Conservation (phyloP, 345 rosid species). For the Citrus hindsii region DNA sequence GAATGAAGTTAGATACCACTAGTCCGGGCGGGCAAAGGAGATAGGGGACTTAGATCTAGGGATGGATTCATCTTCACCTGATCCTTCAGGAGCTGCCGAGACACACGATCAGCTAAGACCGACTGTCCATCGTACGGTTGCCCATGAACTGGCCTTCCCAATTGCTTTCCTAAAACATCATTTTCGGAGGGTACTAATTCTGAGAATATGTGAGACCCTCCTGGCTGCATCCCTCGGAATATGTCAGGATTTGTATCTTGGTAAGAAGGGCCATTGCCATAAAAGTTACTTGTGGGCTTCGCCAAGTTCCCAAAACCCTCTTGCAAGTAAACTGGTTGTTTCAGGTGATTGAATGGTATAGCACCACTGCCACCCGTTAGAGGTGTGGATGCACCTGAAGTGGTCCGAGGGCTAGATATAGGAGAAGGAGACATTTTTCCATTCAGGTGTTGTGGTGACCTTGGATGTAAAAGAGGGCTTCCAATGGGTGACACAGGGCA, state of each 20-base stretch:
- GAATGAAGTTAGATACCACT: constrained; percentile 22
- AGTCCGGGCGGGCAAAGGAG: constrained; percentile 34
- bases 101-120: constrained; percentile 52
- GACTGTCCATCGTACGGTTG: constrained; percentile 45
- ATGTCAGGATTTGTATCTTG: constrained; percentile 40
- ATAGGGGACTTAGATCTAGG: constrained; percentile 44
- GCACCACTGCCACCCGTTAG: constrained; percentile 50
- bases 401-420: constrained; percentile 53
- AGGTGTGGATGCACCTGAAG: constrained; percentile 62
- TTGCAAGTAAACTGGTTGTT: constrained; percentile 38
- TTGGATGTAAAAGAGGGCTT: constrained; percentile 54
- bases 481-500: constrained; percentile 67
- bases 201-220: constrained; percentile 40
- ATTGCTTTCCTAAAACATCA: constrained; percentile 36
- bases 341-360: constrained; percentile 42
- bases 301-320: constrained; percentile 45
- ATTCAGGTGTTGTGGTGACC: constrained; percentile 47
- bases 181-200: constrained; percentile 34
- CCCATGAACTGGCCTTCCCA: constrained; percentile 32
- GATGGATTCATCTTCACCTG: constrained; percentile 34
- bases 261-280: constrained; percentile 30
- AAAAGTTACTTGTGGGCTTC: constrained; percentile 30
- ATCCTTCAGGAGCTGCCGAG: constrained; percentile 53
- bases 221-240: constrained; percentile 43
- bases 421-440: constrained; percentile 70